A percentile compares a stretch with the other conserved stretches of the same genome.
These are phyloP conservation scores for Exophiala sp. DNA, from an alignment of 2,329 filamentous ascomycete genomes.

Conservation along the genomic window DNA sequence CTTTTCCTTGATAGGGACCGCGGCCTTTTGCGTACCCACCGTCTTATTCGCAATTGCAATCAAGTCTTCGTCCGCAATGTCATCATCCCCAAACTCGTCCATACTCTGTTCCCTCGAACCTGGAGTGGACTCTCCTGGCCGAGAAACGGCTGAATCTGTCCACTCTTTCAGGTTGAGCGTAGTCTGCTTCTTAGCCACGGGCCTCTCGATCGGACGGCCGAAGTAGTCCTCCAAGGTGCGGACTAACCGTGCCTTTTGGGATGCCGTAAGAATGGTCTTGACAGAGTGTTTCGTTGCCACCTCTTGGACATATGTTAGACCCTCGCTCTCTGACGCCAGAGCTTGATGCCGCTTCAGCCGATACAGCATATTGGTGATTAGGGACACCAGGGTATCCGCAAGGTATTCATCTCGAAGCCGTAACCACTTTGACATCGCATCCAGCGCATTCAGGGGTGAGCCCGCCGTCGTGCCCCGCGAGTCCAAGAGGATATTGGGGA, in stretches of 20 bases:
- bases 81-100: slow-evolving; percentile 40
- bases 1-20: slow-evolving; percentile 16
- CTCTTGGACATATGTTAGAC: slow-evolving; percentile 55
- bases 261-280: slow-evolving; percentile 71
- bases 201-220: slow-evolving; percentile 40
- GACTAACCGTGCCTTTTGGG: slow-evolving; percentile 77
- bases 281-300: slow-evolving; percentile 46
- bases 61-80: slow-evolving; percentile 35
- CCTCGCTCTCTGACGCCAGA: slow-evolving; percentile 57
- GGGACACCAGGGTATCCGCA: slow-evolving; percentile 70
- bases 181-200: slow-evolving; percentile 40
- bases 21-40: slow-evolving; percentile 11
- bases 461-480: slow-evolving; percentile 15
- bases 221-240: slow-evolving; percentile 52
- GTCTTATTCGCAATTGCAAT: slow-evolving; percentile 27
- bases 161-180: slow-evolving; percentile 33
- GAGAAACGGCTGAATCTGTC: slow-evolving; percentile 20
- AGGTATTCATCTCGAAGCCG: slow-evolving; percentile 83
- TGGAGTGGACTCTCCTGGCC: slow-evolving; percentile 17
- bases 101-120: slow-evolving; percentile 30
- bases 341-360: slow-evolving; percentile 53
- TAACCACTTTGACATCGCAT: slow-evolving; percentile 75
- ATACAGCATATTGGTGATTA: slow-evolving; percentile 76
- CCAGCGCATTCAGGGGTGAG: slow-evolving; percentile 59
- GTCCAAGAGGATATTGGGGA: slow-evolving; percentile 53